Conservation (phyloP, 352 stramenopile species). For the Globisporangium nodosum region DNA sequence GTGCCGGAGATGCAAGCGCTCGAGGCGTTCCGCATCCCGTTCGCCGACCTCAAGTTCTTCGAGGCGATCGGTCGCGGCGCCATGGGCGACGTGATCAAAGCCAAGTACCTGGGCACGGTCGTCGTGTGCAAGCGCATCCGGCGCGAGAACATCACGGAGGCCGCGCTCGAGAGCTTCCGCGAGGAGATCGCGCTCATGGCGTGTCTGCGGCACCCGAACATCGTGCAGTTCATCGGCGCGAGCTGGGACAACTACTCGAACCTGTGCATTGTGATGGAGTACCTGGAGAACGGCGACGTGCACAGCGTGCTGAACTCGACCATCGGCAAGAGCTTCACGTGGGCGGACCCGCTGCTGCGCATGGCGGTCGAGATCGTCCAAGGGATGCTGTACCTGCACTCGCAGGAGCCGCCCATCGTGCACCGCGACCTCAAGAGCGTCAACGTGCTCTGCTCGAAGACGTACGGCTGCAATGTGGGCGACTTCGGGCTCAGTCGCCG, state of each 20-base stretch:
- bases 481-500: conserved; percentile 83
- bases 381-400: conserved; percentile 87
- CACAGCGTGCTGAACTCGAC: conserved; percentile 79
- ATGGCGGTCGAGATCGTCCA: conserved; percentile 84
- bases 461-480: conserved; percentile 84
- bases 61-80: conserved; percentile 72
- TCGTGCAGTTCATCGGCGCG: conserved; percentile 87
- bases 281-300: conserved; percentile 87
- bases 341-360: conserved; percentile 80
- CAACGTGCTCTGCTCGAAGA: conserved; percentile 85
- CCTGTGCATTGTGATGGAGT: conserved; percentile 88
- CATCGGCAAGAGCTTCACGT: conserved; percentile 77
- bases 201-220: conserved; percentile 80
- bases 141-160: conserved; percentile 73
- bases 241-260: conserved; percentile 88
- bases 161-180: conserved; percentile 67
- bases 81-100: conserved; percentile 88
- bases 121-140: conserved; percentile 87
- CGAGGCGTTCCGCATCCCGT: conserved; percentile 78
- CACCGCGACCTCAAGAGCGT: conserved; percentile 87
- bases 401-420: conserved; percentile 75
- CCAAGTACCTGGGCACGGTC: conserved; percentile 81
- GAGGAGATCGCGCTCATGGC: conserved; percentile 87
- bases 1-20: conserved; percentile 72
- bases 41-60: conserved; percentile 76